Percentiles rank a stretch among this genome's conserved stretches.
phyloP scores from a whole-genome alignment of 108 stramenopile genomes.

The Hondaea fermentalgiana region DNA sequence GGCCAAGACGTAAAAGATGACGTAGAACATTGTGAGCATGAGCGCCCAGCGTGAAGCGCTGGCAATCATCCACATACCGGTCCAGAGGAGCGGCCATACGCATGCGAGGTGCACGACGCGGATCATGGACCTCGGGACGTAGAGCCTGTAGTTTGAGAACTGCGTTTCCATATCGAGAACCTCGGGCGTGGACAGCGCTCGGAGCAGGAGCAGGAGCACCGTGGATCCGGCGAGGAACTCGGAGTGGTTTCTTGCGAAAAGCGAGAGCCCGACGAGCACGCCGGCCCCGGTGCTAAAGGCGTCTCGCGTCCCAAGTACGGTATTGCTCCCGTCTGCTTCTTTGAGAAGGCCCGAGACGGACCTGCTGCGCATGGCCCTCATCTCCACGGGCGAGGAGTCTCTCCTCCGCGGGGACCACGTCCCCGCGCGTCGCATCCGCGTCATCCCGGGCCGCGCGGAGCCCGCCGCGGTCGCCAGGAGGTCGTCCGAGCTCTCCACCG shows the following conservation, averaged over 20 bases:
- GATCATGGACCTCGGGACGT: not conserved
- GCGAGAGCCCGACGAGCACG: not conserved
- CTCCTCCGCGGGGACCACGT: too few species aligned
- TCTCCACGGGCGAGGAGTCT: not conserved
- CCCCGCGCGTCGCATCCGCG: too few species aligned
- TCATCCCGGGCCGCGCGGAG: too few species aligned
- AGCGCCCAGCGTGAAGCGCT: not conserved
- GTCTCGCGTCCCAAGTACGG: not conserved
- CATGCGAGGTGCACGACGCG: not conserved
- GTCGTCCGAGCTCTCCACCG: too few species aligned
- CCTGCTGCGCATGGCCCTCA: not conserved
- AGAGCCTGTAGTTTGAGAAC: not conserved
- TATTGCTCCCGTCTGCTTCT: not conserved
- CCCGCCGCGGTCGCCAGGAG: too few species aligned
- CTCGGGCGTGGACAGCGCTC: not conserved
- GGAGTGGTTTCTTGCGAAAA: not conserved
- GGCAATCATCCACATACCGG: not conserved
- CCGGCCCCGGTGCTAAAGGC: not conserved
- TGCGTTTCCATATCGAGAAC: conserved; percentile 2
- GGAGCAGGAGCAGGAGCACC: not conserved
- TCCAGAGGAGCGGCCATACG: not conserved
- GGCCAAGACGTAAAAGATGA: not conserved
- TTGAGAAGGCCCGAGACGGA: not conserved
- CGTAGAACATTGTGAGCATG: not conserved
- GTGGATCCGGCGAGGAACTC: not conserved